Evolutionary conservation across 2,329 filamentous ascomycete species (phyloP), one percentile per base, ranked within the genome.

Genomic region (Fusarium pseudonygamai): DNA sequence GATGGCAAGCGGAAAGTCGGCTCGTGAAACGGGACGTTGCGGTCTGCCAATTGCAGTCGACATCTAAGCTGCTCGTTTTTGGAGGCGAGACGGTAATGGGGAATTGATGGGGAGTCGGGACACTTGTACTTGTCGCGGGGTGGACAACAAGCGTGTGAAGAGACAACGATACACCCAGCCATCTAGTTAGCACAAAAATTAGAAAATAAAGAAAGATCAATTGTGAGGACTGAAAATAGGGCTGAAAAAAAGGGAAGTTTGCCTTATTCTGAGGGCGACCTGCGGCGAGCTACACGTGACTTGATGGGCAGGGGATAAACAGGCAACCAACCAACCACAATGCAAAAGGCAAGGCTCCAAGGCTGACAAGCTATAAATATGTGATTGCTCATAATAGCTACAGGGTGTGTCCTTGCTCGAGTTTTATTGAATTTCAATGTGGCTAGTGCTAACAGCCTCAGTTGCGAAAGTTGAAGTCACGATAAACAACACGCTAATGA

Each of bases 1-100:
- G 13, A 80, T 73, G 8, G 74, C 75, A 20, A 80, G 60, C 10
- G 43, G 30, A 6, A 52, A 26, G 0, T 52, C 32, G 6, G 30
- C 16, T 7, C 49, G 12, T 15, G 32, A 26, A 3, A 24, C 12
- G 4, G 49, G 49, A 6, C 49, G 16, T 14, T 20, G 12, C 1
- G n/a, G 6, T 7, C 6, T 34, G 16, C 1, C 9, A 26, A 11
- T 36, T 11, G 12, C 9, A 6, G 16, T 4, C 7, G 49, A 36
- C 49, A 52, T 36, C 16, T 49, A 3, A 3, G 30, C 30, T 32
- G 5, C 28, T n/a, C 1, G 11, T 30, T 28, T 10, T 22, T 26
- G 43, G 26, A 28, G 1, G 18, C 18, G 5, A 46, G 18, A 28
- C 8, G 15, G 13, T 22, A 20, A n/a, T 18, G 11, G 10, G 15